Evolutionary conservation across 495 filamentous ascomycete species (phyloP), one percentile per base, ranked within the genome.

Genomic region (Aspergillus affinis): DNA sequence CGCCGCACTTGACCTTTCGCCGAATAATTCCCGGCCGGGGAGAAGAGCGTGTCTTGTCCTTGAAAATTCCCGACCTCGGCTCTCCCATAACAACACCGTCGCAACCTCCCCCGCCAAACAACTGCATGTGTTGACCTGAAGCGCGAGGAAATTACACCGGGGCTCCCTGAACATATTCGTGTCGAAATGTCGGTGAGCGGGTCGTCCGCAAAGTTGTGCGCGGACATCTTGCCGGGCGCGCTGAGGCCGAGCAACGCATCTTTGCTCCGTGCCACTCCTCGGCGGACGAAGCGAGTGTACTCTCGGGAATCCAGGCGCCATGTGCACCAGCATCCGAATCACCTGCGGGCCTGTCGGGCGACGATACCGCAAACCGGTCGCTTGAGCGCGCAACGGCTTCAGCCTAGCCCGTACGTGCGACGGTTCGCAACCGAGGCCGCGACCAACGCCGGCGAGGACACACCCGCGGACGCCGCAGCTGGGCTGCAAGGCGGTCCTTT

Each of bases 401-500:
- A 3, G n/a, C 21, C 18, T 48, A 29, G 17, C 26, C 58, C 36
- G 23, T 51, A 56, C 58, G 54, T 54, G 58, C 61, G 65, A 48
- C 50, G 62, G 55, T 64, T 62, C 30, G 70, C 65, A 36, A 47
- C 55, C 17, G 64, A 55, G 55, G 62, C 27, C 30, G 55, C 26
- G 23, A 54, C 49, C 4, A 47, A 57, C 19, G 58, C 36, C 30
- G 58, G 26, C 17, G 47, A 41, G 36, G 41, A 55, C 20, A 53
- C 54, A 15, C 15, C 36, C 36, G 29, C 57, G 51, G 59, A 58
- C 19, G 27, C 48, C 1, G 18, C 64, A 45, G 36, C 48, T 48
- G 54, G 51, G 30, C 66, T 66, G 55, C 50, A 57, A 36, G 77
- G 71, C 57, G 93, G 93, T 1, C 94, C 94, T 1, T 74, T 97